Evolutionary conservation across 169 alveolate species (phyloP).

Genomic region (Amoebophrya sp.): DNA sequence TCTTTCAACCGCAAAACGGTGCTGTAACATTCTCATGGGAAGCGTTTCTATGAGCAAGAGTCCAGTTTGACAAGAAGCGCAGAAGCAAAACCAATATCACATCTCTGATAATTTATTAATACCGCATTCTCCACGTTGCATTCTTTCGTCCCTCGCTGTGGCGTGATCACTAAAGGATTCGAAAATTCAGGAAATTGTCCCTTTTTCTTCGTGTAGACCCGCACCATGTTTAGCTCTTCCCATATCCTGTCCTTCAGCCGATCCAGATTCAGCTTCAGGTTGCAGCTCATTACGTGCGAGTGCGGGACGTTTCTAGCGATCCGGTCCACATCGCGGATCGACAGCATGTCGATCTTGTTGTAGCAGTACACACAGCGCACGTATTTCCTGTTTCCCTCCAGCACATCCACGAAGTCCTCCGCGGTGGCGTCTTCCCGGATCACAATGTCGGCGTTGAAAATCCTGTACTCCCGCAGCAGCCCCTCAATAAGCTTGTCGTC

Average conservation of each 20-base stretch:
- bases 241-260: conserved; percentile 89
- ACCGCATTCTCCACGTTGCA: conserved; percentile 30
- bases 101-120: no score
- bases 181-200: conserved; percentile 92
- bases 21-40: no score
- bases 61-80: no score
- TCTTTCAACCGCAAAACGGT: no score
- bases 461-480: conserved; percentile 75
- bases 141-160: conserved; percentile 48
- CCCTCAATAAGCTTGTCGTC: background rate
- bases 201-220: conserved; percentile 97
- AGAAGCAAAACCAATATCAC: no score
- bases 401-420: conserved; percentile 94
- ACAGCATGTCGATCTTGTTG: conserved; percentile 62
- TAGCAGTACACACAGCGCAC: conserved; percentile 71
- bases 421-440: conserved; percentile 82
- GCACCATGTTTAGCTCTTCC: conserved; percentile 86
- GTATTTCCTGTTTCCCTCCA: conserved; percentile 87
- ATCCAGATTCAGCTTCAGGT: conserved; percentile 78
- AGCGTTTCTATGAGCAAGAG: no score
- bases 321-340: no score
- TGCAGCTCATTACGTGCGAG: conserved; percentile 62
- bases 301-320: conserved; percentile 60
- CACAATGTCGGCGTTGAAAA: conserved; percentile 78
- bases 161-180: conserved; percentile 83